phyloP scores from a whole-genome alignment of 2,329 filamentous ascomycete genomes.

The Penicillium occitanis region DNA sequence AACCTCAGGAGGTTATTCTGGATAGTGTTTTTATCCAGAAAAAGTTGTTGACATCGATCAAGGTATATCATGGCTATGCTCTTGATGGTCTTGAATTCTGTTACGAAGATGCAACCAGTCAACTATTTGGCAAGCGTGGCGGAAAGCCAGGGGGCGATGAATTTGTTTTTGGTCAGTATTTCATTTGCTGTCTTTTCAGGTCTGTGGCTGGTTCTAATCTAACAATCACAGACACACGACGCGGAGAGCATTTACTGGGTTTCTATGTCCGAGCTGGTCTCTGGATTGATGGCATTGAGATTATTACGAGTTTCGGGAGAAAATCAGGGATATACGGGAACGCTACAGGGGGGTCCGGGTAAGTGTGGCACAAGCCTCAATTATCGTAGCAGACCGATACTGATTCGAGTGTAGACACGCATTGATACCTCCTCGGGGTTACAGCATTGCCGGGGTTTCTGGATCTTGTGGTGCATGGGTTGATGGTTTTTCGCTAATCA shows the following conservation, averaged over 20 bases:
- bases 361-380: slow-evolving; percentile 46
- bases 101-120: slow-evolving; percentile 81
- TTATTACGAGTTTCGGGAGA: slow-evolving; percentile 84
- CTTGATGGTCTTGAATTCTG: slow-evolving; percentile 88
- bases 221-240: slow-evolving; percentile 65
- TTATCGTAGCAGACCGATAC: background rate
- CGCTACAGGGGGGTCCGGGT: slow-evolving; percentile 75
- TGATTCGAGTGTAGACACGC: slow-evolving; percentile 62
- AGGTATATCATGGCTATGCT: slow-evolving; percentile 72
- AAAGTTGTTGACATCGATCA: slow-evolving; percentile 71
- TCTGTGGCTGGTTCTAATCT: background rate
- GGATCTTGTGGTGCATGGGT: slow-evolving; percentile 80
- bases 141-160: slow-evolving; percentile 68
- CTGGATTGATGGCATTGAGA: slow-evolving; percentile 84
- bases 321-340: slow-evolving; percentile 86
- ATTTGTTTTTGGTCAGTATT: slow-evolving; percentile 70
- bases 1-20: slow-evolving; percentile 72
- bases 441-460: slow-evolving; percentile 81
- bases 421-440: slow-evolving; percentile 84
- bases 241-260: slow-evolving; percentile 82
- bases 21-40: slow-evolving; percentile 66
- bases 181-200: background rate
- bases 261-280: slow-evolving; percentile 77
- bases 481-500: slow-evolving; percentile 81
- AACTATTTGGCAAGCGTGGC: slow-evolving; percentile 81